Evolutionary conservation across 345 rosid genomes (phyloP).

Genomic region (Raphanus raphanistrum): DNA sequence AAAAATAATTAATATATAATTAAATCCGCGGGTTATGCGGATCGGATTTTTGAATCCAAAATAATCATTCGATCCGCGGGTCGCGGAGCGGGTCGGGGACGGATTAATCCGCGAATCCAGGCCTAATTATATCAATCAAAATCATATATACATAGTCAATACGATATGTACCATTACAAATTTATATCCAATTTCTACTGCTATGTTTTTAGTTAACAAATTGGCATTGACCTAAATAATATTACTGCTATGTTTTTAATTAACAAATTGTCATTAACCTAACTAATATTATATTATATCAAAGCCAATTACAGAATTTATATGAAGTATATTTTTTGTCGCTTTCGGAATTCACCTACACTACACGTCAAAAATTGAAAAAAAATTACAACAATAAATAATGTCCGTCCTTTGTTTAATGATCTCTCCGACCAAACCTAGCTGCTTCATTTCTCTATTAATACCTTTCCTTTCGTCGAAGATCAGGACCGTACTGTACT

Average conservation of each 20-base stretch:
- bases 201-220: background rate
- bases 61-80: too few relatives aligned
- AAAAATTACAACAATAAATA: background rate
- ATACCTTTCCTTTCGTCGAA: conserved; percentile 6
- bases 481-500: conserved; percentile 29
- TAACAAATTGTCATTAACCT: background rate
- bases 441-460: conserved; percentile 12
- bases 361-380: conserved; percentile 21
- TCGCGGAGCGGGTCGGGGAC: too few relatives aligned
- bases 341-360: background rate
- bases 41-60: too few relatives aligned
- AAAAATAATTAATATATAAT: too few relatives aligned
- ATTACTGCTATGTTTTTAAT: background rate
- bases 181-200: background rate
- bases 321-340: background rate
- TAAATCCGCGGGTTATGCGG: too few relatives aligned
- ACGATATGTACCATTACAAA: background rate
- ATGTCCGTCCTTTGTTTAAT: background rate
- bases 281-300: background rate
- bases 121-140: background rate
- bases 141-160: background rate
- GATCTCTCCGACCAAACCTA: conserved; percentile 33
- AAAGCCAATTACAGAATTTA: background rate
- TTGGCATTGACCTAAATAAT: background rate
- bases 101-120: too few relatives aligned